Conservation (phyloP, 108 stramenopile genomes). For the Cylindrotheca fusiformis region DNA sequence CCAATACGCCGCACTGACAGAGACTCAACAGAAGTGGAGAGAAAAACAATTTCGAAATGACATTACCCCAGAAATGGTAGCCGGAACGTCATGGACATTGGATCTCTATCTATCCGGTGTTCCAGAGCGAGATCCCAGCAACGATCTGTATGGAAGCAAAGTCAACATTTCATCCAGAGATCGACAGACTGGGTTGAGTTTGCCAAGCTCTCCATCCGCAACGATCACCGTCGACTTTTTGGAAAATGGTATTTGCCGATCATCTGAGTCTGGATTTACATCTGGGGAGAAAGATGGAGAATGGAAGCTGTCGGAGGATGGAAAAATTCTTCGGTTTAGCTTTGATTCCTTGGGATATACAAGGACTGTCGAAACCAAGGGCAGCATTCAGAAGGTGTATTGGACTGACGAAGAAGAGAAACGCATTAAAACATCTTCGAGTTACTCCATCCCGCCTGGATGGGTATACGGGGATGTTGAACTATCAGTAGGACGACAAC, state of each 20-base stretch:
- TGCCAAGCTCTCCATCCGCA: conserved; percentile 57
- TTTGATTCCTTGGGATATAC: conserved; percentile 65
- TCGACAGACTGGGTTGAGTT: conserved; percentile 46
- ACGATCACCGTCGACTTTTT: conserved; percentile 44
- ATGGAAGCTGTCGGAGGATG: conserved; percentile 73
- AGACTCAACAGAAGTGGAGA: conserved; percentile 70
- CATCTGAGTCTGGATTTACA: conserved; percentile 42
- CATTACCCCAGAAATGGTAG: conserved; percentile 35
- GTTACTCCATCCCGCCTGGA: conserved; percentile 78
- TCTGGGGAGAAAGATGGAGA: conserved; percentile 42
- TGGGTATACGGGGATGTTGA: conserved; percentile 65
- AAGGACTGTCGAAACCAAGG: conserved; percentile 79
- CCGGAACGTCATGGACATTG: conserved; percentile 33
- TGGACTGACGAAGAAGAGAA: conserved; percentile 64
- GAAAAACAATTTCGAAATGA: conserved; percentile 33
- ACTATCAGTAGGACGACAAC: conserved; percentile 38
- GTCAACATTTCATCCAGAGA: conserved; percentile 72
- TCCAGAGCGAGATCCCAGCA: conserved; percentile 69
- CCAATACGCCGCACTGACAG: conserved; percentile 31
- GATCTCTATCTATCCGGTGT: conserved; percentile 69
- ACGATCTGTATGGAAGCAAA: conserved; percentile 66
- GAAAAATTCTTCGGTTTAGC: conserved; percentile 58
- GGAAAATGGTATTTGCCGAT: conserved; percentile 37
- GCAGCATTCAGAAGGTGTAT: conserved; percentile 74
- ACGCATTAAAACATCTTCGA: conserved; percentile 48